Evolutionary conservation across 257 asterid genomes (phyloP), one percentile per base, ranked within the genome.

Genomic region (Capsicum chinense): DNA sequence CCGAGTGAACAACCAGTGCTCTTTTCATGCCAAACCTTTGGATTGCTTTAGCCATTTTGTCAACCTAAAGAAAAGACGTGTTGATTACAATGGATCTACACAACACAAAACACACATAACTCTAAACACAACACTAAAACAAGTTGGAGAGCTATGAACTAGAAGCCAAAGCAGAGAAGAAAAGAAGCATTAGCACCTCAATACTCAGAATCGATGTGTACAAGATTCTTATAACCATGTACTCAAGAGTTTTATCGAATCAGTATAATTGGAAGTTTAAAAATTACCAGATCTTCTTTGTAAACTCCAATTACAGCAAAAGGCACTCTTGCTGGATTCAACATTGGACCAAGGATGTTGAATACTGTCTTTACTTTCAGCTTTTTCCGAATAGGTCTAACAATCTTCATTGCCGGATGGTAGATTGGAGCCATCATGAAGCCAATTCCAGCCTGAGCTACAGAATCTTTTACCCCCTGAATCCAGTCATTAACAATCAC

Each of bases 381-480:
- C 90, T 91, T 94, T 88, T 86, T 92, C 84, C 97, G 90, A 42
- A 94, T 92, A 6, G 98, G 95, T 84, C 91, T 90, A 83, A 94
- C 94, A 10, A 88, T 88, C 88, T 90, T 91, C 97, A 93, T 94
- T 39, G 98, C 98, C 4, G 97, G 97, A 86, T 94, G 98, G 83
- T 93, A 93, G 84, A 86, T 86, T 26, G 98, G 96, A 35, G 97
- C 88, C 97, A 94, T 93, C 97, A 93, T 93, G 81, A 94, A 94
- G 76, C 98, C 96, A 8, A 94, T 94, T 71, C 97, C 95, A 8
- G 88, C 95, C 87, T 93, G 93, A 83, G 84, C 85, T 68, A 93
- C 88, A 10, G 97, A 92, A 78, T 81, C 86, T 79, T 70, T 87
- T 15, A 94, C 91, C 48, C 90, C 97, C 98, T 94, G 87, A 58